A percentile compares a stretch with the other conserved stretches of the same genome.
Evolutionary conservation across 1,139 yeast genomes (phyloP).

Genomic region (Nakaseomyces sp.): DNA sequence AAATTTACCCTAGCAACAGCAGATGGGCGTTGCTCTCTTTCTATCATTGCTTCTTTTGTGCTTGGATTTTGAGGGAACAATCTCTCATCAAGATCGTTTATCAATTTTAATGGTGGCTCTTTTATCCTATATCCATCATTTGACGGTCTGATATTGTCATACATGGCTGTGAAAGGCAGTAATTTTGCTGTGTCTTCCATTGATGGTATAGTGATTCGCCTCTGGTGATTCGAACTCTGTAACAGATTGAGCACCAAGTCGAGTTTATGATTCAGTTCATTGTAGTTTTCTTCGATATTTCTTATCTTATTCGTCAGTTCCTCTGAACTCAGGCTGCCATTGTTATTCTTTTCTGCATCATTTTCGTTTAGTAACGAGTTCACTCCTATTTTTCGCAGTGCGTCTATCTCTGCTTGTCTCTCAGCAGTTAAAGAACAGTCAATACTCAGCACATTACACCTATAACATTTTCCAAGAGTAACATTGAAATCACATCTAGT

Average conservation of each 20-base stretch:
- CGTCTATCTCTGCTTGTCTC: constrained; percentile 23
- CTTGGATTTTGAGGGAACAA: constrained; percentile 31
- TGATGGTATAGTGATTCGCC: neutral
- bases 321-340: neutral
- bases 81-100: constrained; percentile 37
- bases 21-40: constrained; percentile 31
- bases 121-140: constrained; percentile 21
- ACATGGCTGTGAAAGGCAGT: neutral
- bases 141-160: constrained; percentile 6
- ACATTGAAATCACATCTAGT: constrained; percentile 45
- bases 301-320: neutral
- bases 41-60: constrained; percentile 28
- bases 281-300: neutral
- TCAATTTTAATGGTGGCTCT: constrained; percentile 35
- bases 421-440: constrained; percentile 40
- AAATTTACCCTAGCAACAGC: constrained; percentile 33
- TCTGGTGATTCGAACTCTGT: neutral
- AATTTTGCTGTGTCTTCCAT: neutral
- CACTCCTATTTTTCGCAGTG: constrained; percentile 7
- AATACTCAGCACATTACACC: constrained; percentile 40
- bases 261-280: constrained; percentile 6
- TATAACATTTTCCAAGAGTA: constrained; percentile 37
- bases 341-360: neutral
- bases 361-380: neutral
- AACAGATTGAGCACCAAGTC: constrained; percentile 1